A percentile compares a stretch with the other conserved stretches of the same genome.
These are phyloP conservation scores for Aspergillus sp. DNA, from an alignment of 2,329 filamentous ascomycete genomes.

Conservation along the genomic window DNA sequence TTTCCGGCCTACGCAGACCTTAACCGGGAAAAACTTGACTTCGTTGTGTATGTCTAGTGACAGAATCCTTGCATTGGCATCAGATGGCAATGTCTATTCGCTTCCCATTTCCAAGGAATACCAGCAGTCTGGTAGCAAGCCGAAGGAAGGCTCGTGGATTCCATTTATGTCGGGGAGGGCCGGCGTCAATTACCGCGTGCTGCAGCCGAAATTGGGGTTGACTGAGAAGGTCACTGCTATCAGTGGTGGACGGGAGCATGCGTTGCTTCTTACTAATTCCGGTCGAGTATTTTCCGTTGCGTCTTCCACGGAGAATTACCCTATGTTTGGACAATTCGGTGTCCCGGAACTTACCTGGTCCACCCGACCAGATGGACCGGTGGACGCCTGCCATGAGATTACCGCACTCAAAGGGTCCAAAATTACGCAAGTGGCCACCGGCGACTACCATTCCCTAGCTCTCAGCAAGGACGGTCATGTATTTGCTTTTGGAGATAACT, in stretches of 20 bases:
- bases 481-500: slow-evolving; percentile 87
- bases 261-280: slow-evolving; percentile 70
- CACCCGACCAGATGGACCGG: slow-evolving; percentile 66
- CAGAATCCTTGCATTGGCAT: slow-evolving; percentile 70
- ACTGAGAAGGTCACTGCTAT: slow-evolving; percentile 68
- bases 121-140: slow-evolving; percentile 57
- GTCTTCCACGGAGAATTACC: slow-evolving; percentile 68
- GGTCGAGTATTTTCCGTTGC: slow-evolving; percentile 88
- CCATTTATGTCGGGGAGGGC: slow-evolving; percentile 60
- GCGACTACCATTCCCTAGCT: slow-evolving; percentile 77
- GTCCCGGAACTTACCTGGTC: slow-evolving; percentile 74
- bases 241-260: slow-evolving; percentile 74
- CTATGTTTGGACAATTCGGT: slow-evolving; percentile 76
- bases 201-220: slow-evolving; percentile 60
- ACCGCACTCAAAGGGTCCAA: slow-evolving; percentile 61
- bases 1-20: slow-evolving; percentile 58
- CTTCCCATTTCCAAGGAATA: slow-evolving; percentile 68
- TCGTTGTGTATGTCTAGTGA: slow-evolving; percentile 72
- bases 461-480: slow-evolving; percentile 67
- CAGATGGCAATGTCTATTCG: slow-evolving; percentile 72
- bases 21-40: slow-evolving; percentile 71
- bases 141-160: slow-evolving; percentile 56
- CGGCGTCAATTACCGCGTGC: slow-evolving; percentile 60
- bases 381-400: slow-evolving; percentile 76
- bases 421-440: slow-evolving; percentile 67